Conservation (phyloP, 768 basidiomycete species). For the Mycena metata region DNA sequence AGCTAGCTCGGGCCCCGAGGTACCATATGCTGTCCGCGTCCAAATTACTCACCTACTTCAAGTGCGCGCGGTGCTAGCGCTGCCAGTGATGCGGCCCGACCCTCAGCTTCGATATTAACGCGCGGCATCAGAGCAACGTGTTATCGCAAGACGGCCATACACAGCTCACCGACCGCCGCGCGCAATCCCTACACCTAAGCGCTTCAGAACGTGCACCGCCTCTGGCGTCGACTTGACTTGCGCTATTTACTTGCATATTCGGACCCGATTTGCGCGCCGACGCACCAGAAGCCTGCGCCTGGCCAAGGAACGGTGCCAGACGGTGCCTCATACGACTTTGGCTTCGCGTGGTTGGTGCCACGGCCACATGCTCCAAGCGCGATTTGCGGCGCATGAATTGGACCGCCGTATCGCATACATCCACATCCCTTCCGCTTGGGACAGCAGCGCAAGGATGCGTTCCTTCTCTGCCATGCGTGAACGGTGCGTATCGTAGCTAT, state of each 20-base stretch:
- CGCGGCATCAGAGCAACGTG: not conserved
- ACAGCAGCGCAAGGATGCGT: too few species aligned
- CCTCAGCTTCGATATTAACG: not conserved
- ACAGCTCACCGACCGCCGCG: not conserved
- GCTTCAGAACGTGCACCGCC: constrained; percentile 2
- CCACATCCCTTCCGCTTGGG: too few species aligned
- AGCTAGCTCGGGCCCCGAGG: not conserved
- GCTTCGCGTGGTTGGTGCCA: too few species aligned
- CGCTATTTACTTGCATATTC: not conserved
- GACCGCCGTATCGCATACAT: too few species aligned
- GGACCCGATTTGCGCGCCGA: constrained; percentile 5
- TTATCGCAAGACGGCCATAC: not conserved
- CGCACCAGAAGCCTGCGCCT: not conserved
- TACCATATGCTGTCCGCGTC: not conserved
- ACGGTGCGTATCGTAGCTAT: too few species aligned
- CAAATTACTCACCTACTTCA: not conserved
- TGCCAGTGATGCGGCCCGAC: too few species aligned
- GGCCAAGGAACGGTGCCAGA: too few species aligned
- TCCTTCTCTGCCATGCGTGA: too few species aligned
- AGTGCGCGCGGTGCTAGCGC: not conserved
- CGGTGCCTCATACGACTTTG: not conserved
- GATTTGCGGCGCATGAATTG: too few species aligned
- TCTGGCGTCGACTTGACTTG: not conserved
- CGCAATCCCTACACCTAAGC: too few species aligned
- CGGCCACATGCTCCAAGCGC: too few species aligned